These are phyloP conservation scores for Neurospora hispaniola DNA, from an alignment of 495 filamentous ascomycete species.

Conservation along the genomic window DNA sequence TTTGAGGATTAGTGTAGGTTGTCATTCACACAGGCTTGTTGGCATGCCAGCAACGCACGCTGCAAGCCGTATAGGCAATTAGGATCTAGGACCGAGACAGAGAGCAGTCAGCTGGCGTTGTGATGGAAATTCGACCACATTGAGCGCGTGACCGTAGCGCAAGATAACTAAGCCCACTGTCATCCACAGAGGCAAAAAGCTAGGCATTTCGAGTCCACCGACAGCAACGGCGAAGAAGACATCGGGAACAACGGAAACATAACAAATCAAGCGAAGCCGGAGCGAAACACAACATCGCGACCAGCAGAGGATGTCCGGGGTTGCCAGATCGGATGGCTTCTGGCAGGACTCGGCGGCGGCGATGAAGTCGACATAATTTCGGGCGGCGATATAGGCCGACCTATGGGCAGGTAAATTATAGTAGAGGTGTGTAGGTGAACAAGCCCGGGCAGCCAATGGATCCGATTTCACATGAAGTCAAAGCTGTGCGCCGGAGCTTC, in stretches of 20 bases:
- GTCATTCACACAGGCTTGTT: neutral
- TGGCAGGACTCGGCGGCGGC: neutral
- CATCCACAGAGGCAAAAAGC: neutral
- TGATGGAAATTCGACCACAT: neutral
- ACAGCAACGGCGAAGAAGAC: neutral
- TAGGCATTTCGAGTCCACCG: neutral
- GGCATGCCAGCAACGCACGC: neutral
- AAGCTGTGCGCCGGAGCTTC: constrained; percentile 7
- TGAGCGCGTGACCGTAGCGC: neutral
- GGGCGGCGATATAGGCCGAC: neutral
- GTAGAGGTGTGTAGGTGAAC: neutral
- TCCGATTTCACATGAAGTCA: neutral
- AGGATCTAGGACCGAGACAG: neutral
- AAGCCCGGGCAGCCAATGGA: neutral
- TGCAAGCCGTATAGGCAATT: neutral
- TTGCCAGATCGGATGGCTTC: neutral
- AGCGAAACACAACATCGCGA: neutral
- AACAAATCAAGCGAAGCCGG: neutral
- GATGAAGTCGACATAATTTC: no score
- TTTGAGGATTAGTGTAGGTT: neutral
- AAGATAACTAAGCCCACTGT: neutral
- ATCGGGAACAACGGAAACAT: neutral
- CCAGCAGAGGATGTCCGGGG: neutral
- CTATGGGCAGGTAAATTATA: neutral
- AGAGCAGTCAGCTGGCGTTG: neutral